These are phyloP conservation scores for Talaromyces sp. DNA, from an alignment of 2,329 filamentous ascomycete genomes.

Conservation along the genomic window DNA sequence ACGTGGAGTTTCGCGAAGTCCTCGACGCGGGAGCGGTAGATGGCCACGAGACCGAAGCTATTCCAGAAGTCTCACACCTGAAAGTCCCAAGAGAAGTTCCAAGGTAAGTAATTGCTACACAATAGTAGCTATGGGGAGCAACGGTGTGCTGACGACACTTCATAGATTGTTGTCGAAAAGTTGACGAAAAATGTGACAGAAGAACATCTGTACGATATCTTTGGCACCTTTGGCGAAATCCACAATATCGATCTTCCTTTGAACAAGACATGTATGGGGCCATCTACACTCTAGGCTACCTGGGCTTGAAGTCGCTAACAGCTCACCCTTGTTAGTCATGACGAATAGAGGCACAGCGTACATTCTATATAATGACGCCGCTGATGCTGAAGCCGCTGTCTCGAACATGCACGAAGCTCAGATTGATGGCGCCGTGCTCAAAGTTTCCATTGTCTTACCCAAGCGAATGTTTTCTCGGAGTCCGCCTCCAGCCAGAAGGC, in stretches of 20 bases:
- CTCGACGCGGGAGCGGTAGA: slow-evolving; percentile 40
- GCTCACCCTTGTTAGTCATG: slow-evolving; percentile 56
- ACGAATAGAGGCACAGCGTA: slow-evolving; percentile 92
- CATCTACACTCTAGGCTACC: neutral
- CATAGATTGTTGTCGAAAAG: slow-evolving; percentile 93
- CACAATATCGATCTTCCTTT: slow-evolving; percentile 85
- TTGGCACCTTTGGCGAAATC: slow-evolving; percentile 81
- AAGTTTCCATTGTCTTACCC: slow-evolving; percentile 83
- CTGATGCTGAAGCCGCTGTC: slow-evolving; percentile 81
- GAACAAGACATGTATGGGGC: slow-evolving; percentile 68
- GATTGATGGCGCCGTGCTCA: slow-evolving; percentile 75
- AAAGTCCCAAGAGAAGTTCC: slow-evolving; percentile 24
- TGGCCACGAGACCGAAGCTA: slow-evolving; percentile 39
- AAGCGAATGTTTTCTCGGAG: slow-evolving; percentile 76
- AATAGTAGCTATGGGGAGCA: neutral
- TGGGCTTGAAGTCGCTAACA: slow-evolving; percentile 8
- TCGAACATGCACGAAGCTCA: slow-evolving; percentile 98
- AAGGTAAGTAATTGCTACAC: slow-evolving; percentile 21
- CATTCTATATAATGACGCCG: slow-evolving; percentile 73
- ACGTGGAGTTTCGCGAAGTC: slow-evolving; percentile 33
- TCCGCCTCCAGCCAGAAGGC: slow-evolving; percentile 66
- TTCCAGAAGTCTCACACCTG: slow-evolving; percentile 32
- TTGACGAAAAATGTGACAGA: slow-evolving; percentile 93
- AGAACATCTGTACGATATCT: slow-evolving; percentile 84
- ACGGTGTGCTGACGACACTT: neutral